Evolutionary conservation across 2,329 filamentous ascomycete species (phyloP), one percentile per base, ranked within the genome.

Genomic region (Orbilia blumenaviensis): DNA sequence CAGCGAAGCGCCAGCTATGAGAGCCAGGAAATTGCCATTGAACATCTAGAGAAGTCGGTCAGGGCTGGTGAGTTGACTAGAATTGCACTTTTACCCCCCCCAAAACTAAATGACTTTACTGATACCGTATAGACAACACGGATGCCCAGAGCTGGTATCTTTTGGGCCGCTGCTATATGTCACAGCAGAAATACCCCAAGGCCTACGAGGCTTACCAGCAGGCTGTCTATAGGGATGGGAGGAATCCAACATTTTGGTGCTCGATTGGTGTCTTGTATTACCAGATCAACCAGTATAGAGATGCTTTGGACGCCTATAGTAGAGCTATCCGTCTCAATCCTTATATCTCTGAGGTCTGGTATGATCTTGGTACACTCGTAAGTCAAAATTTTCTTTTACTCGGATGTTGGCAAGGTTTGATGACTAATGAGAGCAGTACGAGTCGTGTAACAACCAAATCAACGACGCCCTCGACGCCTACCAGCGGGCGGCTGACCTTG

Each of bases 121-220:
- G 36, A 63, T 67, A 41, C 50, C 14, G 1, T 77, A 74, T 82
- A 94, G 94, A 99, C 81, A 94, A 96, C 84, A 91, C 87, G 78
- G 95, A 98, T 84, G 93, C 95, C 23, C 95, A 98, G 84, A 98
- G 94, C 84, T 99, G 95, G 95, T 99, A 99, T 83, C 88, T 99
- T 27, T 89, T 99, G 61, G 95, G 95, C 46, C 90, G 95, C 80
- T 98, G 95, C 85, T 99, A 98, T 86, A 98, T 99, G 95, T 96
- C 94, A 79, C 94, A 97, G 84, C 93, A 97, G 83, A 98, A 98
- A 83, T 98, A 98, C 81, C 94, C 94, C 81, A 98, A 98, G 83
- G 95, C 95, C 0, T 98, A 98, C 81, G 95, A 99, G 82, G 94
- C 95, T 4, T 98, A 98, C 83, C 95, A 99, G 82, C 95, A 99